Conservation (phyloP, 768 basidiomycete genomes). For the Hygrophoropsis aurantiaca region DNA sequence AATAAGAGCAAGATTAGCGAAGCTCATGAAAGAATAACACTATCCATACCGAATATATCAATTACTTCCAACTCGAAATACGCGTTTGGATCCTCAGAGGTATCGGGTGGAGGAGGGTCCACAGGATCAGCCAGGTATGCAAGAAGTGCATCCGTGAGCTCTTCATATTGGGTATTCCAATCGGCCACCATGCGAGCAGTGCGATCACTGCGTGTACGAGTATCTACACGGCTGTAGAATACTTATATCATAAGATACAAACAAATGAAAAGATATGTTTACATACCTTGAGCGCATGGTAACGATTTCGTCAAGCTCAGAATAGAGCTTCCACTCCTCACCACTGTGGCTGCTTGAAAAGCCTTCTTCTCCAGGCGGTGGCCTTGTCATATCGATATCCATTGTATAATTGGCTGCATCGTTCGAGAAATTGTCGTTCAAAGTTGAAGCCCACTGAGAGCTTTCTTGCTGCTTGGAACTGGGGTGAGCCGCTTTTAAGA, state of each 20-base stretch:
- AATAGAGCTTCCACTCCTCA: no score
- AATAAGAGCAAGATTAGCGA: no score
- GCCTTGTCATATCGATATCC: not conserved
- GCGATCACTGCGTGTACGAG: not conserved
- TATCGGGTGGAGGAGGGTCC: not conserved
- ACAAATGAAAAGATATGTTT: no score
- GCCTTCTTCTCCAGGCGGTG: not conserved
- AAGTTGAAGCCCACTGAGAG: no score
- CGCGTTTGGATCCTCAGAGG: not conserved
- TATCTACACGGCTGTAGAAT: not conserved
- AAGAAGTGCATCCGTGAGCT: not conserved
- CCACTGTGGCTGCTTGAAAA: not conserved
- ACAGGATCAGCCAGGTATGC: not conserved
- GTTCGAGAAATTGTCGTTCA: no score
- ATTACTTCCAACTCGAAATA: not conserved
- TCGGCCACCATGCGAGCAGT: not conserved
- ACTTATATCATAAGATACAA: not conserved
- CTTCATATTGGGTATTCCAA: not conserved
- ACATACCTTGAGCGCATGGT: no score
- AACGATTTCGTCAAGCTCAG: no score
- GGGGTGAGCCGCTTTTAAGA: no score
- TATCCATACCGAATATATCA: not conserved
- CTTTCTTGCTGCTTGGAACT: no score
- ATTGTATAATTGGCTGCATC: not conserved
- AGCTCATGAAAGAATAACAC: no score